Evolutionary conservation across 2,329 filamentous ascomycete species (phyloP), one percentile per base, ranked within the genome.

Genomic region (Arthrobotrys conoides): DNA sequence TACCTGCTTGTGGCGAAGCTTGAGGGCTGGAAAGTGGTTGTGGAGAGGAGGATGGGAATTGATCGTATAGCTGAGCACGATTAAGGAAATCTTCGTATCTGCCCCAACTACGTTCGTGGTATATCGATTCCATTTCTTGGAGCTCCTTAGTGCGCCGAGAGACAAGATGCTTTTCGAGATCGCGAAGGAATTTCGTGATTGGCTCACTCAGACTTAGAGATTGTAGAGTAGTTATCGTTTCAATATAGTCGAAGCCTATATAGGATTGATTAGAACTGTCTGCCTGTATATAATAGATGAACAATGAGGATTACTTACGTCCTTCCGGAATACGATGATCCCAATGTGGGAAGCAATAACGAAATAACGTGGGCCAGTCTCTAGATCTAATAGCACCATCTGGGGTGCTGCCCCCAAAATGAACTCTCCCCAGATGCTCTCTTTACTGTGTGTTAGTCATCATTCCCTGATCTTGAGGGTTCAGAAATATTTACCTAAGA

Each of bases 161-260:
- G 3, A 70, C 51, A 27, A 78, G 68, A 22, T 78, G 75, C n/a
- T 69, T 71, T 57, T 78, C 63, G 41, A 78, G 68, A 24, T 78
- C 75, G 8, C 75, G 68, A 20, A 78, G 75, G 27, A 78, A 78
- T n/a, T 78, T 78, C 22, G 71, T 78, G 12, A 78, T 65, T 5
- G 75, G 75, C 18, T 78, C 75, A 12, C 75, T 68, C 36, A 78
- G 75, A 12, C 63, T 78, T 14, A 78, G 46, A 3, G 48, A 36
- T 18, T 78, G 67, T 1, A 78, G 44, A 12, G 67, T 48, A 12
- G 30, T 36, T 14, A 78, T 72, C 3, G 75, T 72, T 24, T 69
- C 55, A 16, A 18, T 44, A 18, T 78, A 78, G 24, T 78, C 64
- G 38, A 78, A 78, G 5, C 53, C 75, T 78, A 24, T 36, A 10